Evolutionary conservation across 169 alveolate genomes (phyloP), one percentile per base, ranked within the genome.

Genomic region (Condylostoma magnum): DNA sequence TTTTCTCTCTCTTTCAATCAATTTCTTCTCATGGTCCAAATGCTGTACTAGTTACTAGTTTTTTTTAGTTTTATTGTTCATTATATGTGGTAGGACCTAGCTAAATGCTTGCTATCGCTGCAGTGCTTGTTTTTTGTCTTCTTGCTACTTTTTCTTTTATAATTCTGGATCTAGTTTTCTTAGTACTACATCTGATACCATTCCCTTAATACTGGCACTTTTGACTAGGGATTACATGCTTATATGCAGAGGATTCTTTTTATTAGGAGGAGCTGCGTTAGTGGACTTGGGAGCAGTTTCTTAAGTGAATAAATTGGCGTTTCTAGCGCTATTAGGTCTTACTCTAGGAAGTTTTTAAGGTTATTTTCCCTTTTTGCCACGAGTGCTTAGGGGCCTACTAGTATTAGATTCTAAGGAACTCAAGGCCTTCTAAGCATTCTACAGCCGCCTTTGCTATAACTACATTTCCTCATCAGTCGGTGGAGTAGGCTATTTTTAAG

Each of bases 391-490:
- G 50, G 10, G 48, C 48, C 34, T 55, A 41, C 20, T 20, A 41
- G 27, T 55, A 12, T 4, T 55, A 30, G n/a, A 55, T 22, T 55
- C 34, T 55, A 30, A 22, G n/a, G n/a, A n/a, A n/a, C n/a, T 55
- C 48, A 55, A 2, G 1, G 68, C 68, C 12, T 55, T 15, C 15
- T 30, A 18, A 31, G 68, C 68, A 30, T 55, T 55, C 12, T 2
- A 1, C 15, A 55, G 10, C 22, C 68, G 41, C 22, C 34, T 28
- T 15, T 55, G 18, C 20, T 55, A 47, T 47, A 22, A 15, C 36
- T 55, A n/a, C 27, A 55, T 20, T 55, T 55, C 68, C 34, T 55
- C 68, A 1, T 55, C 20, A 15, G 68, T 55, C 15, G 68, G 68
- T 27, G 27, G 68, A 8, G 15, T 6, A n/a, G 15, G 20, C 20